Conservation (phyloP, 2,329 filamentous ascomycete species). For the Neocucurbitaria cava region DNA sequence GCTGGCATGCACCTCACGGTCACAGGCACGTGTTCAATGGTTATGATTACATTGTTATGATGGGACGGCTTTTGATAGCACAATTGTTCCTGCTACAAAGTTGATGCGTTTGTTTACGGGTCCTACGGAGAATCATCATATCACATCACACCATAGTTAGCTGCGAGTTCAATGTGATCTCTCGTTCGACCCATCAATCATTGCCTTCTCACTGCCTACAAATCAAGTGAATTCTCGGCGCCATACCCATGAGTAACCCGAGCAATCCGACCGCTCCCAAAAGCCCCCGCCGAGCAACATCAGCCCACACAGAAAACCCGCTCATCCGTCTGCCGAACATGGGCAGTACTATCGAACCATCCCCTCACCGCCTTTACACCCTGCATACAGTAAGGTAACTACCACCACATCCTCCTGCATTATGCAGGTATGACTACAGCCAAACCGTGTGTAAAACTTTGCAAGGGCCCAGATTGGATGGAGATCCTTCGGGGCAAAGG, state of each 20-base stretch:
- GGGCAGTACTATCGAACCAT: background rate
- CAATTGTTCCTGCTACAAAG: background rate
- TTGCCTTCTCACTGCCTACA: too few species aligned
- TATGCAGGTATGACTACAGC: too few species aligned
- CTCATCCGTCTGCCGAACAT: background rate
- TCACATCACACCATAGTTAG: too few species aligned
- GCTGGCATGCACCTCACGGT: background rate
- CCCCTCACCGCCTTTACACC: background rate
- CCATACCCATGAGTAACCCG: too few species aligned
- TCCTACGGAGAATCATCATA: background rate
- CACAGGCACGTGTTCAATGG: background rate
- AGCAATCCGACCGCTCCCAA: too few species aligned
- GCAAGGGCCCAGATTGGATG: constrained; percentile 9
- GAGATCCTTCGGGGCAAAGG: constrained; percentile 23
- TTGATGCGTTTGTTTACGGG: background rate
- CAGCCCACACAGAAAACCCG: background rate
- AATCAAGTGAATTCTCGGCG: background rate
- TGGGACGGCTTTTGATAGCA: background rate
- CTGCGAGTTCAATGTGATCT: too few species aligned
- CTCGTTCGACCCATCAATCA: too few species aligned
- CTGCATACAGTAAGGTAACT: constrained; percentile 2
- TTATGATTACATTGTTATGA: background rate
- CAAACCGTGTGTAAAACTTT: too few species aligned
- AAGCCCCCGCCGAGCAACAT: background rate
- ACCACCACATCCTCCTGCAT: too few species aligned